Evolutionary conservation across 2,329 filamentous ascomycete species (phyloP), one percentile per base, ranked within the genome.

Genomic region (Pyricularia sp.): DNA sequence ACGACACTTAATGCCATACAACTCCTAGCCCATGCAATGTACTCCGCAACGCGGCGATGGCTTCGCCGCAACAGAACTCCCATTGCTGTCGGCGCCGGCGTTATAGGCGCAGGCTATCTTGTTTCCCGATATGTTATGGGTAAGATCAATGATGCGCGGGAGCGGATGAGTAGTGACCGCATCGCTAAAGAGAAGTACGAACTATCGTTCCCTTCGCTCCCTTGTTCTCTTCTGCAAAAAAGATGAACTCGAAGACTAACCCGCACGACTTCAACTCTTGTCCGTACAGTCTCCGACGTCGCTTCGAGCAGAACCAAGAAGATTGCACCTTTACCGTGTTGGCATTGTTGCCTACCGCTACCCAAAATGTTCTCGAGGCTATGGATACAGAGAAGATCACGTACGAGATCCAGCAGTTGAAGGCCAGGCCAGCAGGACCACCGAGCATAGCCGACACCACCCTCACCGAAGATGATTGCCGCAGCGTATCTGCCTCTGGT

Each of bases 251-350:
- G 30, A 20, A 65, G 23, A 63, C 59, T 63, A 30, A 25, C 5
- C 23, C 28, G 59, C 12, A 25, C n/a, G 20, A 10, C 10, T 17
- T 65, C n/a, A 9, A n/a, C 58, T 61, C 69, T 20, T 20, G 33
- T 66, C 14, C 36, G 55, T n/a, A 31, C 75, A 98, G 94, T 79
- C 87, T 99, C 71, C 93, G 94, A 67, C 91, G 95, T 70, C 92
- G 95, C 76, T 99, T 99, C 81, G 93, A 98, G 79, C 95, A 99
- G 80, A 99, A 99, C 79, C 95, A 99, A 78, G 94, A 97, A 78
- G 95, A 99, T 80, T 99, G 95, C 81, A 97, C 94, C 65, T 97
- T 96, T 78, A 99, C 95, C 55, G 93, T 98, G 64, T 89, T 98
- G n/a, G 95, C 94, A 33, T 88, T 99, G 69, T 86, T 99, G 11